Evolutionary conservation across 352 stramenopile species (phyloP), one percentile per base, ranked within the genome.

Genomic region (Pythium periplocum): DNA sequence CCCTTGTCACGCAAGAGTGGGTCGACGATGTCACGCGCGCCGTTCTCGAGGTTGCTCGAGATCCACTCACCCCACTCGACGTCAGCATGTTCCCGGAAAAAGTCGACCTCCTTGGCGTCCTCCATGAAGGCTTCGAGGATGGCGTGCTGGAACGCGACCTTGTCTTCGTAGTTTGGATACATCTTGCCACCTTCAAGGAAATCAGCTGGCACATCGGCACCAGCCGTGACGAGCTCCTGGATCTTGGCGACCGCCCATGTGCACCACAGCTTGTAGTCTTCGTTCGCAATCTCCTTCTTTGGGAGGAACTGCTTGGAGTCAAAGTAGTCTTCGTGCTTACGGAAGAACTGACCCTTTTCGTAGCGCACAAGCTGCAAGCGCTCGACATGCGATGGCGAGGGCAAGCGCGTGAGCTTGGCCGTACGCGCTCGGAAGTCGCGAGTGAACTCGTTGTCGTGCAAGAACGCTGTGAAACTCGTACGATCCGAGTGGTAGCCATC

Each of bases 281-380:
- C 32, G 3, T 35, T 51, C 8, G 70, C 69, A 26, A 83, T 56
- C 41, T 68, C 42, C 11, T 82, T 68, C 36, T 48, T 67, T 3
- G 70, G 71, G 8, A 87, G 35, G 36, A 90, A 87, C 55, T 78
- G 64, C 56, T 86, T 87, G 26, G 71, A 84, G 35, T 82, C 65
- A 55, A 90, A 90, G 54, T 87, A 87, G 53, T 90, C 80, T 54
- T 88, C 71, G 53, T 88, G 80, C 54, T 87, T 78, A 35, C 80
- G 80, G 51, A 86, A 90, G 53, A 88, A 86, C 61, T 88, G 77
- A 3, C 73, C 77, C 0, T 61, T 73, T 55, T 86, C 61, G 53
- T 90, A 90, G 4, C 77, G 70, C 53, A 90, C 80, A 26, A 88
- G 72, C 42, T 90, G 80, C 57, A 88, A 36, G 8, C 68, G 66